Conservation (phyloP, 306 rosid species). For the Canavalia gladiata region DNA sequence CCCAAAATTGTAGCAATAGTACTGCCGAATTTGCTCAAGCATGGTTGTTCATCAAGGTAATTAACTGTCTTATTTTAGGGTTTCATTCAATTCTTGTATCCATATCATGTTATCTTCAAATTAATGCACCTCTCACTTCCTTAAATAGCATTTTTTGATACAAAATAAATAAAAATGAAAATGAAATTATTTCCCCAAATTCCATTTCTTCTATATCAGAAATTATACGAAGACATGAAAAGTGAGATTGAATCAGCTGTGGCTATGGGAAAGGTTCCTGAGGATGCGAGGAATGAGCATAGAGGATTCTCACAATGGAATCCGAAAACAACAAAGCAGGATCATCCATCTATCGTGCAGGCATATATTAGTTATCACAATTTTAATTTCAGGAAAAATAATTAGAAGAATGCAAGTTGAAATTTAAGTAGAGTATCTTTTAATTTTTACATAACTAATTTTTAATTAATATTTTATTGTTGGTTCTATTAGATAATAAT, state of each 20-base stretch:
- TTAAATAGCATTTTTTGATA: too few relatives aligned
- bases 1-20: constrained; percentile 20
- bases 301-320: constrained; percentile 75
- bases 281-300: constrained; percentile 51
- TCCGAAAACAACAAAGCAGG: constrained; percentile 56
- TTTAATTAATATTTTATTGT: neutral
- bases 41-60: constrained; percentile 60
- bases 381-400: too few relatives aligned
- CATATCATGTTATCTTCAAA: neutral
- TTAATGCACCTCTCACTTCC: too few relatives aligned
- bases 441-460: neutral
- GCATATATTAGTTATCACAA: constrained; percentile 27
- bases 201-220: constrained; percentile 45
- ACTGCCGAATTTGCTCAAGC: constrained; percentile 28
- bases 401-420: too few relatives aligned
- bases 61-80: neutral
- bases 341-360: constrained; percentile 75
- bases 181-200: neutral
- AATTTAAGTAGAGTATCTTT: too few relatives aligned
- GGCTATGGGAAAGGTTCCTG: constrained; percentile 54
- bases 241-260: constrained; percentile 56
- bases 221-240: constrained; percentile 76
- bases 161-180: too few relatives aligned
- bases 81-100: neutral
- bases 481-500: constrained; percentile 54